phyloP scores from a whole-genome alignment of 768 basidiomycete species.

The Agrocybe praecox region DNA sequence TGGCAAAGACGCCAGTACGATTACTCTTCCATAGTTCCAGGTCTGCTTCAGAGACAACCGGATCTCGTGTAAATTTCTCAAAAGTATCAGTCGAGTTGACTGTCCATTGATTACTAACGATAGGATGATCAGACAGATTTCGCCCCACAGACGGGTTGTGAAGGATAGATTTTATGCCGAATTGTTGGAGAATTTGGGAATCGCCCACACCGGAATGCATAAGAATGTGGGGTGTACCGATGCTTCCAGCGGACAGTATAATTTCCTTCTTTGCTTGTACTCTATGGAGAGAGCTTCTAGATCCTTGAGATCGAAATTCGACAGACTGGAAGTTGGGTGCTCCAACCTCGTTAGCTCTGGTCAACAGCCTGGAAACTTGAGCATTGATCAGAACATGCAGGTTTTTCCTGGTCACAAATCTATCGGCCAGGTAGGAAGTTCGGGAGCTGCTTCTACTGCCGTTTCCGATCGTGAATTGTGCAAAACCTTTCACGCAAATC shows the following conservation, averaged over 20 bases:
- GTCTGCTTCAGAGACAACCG: neutral
- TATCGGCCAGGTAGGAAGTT: neutral
- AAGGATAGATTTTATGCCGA: neutral
- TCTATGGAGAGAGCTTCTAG: neutral
- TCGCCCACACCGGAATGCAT: slow-evolving; percentile 18
- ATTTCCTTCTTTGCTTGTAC: slow-evolving; percentile 5
- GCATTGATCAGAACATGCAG: slow-evolving; percentile 2
- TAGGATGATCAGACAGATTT: slow-evolving; percentile 34
- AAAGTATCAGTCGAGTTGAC: slow-evolving; percentile 27
- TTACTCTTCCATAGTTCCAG: neutral
- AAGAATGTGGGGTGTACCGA: slow-evolving; percentile 16
- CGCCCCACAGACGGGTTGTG: slow-evolving; percentile 25
- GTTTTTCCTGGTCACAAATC: neutral
- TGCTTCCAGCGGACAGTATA: slow-evolving; percentile 14
- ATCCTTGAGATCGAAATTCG: neutral
- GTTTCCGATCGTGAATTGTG: slow-evolving; percentile 27
- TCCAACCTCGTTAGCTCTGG: neutral
- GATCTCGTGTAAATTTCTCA: neutral
- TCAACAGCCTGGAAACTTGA: neutral
- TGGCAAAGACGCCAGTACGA: neutral
- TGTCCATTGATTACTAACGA: slow-evolving; percentile 19
- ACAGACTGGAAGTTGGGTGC: neutral
- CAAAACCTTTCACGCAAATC: slow-evolving; percentile 3
- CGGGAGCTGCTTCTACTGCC: slow-evolving; percentile 26
- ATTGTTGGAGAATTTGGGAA: neutral